Percentiles rank a stretch among this genome's conserved stretches.
These are phyloP conservation scores for Populus hybrid DNA, from an alignment of 441 rosid genomes.

Conservation along the genomic window DNA sequence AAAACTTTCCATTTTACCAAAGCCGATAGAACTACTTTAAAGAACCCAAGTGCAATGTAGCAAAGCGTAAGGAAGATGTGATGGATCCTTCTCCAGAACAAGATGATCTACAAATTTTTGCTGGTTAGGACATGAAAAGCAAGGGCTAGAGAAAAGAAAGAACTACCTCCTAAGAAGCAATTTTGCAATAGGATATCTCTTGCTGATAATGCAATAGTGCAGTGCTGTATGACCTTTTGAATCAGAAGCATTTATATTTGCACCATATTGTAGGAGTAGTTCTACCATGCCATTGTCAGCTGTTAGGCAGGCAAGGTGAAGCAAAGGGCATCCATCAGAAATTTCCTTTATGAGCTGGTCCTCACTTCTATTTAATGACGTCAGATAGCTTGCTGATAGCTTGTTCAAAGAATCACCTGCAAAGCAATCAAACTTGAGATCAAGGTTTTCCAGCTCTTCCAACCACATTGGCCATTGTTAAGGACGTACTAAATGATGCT, in stretches of 20 bases:
- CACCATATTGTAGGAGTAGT: conserved; percentile 87
- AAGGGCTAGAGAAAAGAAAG: conserved; percentile 6
- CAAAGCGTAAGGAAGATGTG: background rate
- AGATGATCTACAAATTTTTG: background rate
- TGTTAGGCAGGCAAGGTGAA: conserved; percentile 88
- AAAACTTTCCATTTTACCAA: background rate
- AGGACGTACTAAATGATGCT: conserved; percentile 48
- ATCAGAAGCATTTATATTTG: conserved; percentile 63
- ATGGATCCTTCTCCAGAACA: background rate
- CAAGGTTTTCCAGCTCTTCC: conserved; percentile 36
- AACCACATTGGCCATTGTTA: conserved; percentile 44
- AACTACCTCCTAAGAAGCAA: conserved; percentile 75
- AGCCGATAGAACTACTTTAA: too few species aligned
- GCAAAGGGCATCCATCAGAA: conserved; percentile 66
- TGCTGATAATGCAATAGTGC: conserved; percentile 63
- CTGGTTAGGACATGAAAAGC: background rate
- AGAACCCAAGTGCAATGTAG: background rate
- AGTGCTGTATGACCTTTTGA: conserved; percentile 71
- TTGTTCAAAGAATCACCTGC: conserved; percentile 42
- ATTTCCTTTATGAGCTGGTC: conserved; percentile 43
- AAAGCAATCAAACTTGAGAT: conserved; percentile 34
- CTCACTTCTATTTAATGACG: conserved; percentile 33
- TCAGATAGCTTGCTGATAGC: conserved; percentile 33
- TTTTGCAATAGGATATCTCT: conserved; percentile 67
- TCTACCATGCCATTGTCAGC: conserved; percentile 91